A percentile compares a stretch with the other conserved stretches of the same genome.
Evolutionary conservation across 176 grass and related monocot genomes (phyloP).

Genomic region (Tillandsia fasciculata): DNA sequence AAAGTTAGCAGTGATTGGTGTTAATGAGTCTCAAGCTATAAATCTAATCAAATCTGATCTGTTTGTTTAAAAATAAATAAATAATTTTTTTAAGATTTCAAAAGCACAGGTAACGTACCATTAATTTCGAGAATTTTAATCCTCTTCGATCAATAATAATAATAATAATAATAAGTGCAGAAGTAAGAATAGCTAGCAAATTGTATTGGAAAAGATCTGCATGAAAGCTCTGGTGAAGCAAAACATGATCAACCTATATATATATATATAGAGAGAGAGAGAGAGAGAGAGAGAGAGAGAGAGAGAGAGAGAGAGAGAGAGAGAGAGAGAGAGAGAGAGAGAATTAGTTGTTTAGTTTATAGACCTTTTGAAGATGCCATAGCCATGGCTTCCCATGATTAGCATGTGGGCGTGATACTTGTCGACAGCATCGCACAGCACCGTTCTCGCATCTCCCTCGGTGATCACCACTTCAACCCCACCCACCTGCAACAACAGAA

Average conservation of each 20-base stretch:
- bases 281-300: no score
- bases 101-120: no score
- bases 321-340: no score
- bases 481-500: slow-evolving; percentile 11
- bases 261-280: no score
- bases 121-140: no score
- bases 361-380: slow-evolving; percentile 34
- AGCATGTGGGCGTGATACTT: slow-evolving; percentile 34
- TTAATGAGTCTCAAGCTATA: not conserved
- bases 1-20: not conserved
- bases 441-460: slow-evolving; percentile 23
- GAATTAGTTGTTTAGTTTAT: not conserved
- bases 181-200: no score
- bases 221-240: not conserved
- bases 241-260: not conserved
- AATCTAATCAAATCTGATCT: not conserved
- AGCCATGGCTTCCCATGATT: slow-evolving; percentile 42
- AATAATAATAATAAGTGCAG: no score
- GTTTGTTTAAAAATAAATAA: not conserved
- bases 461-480: not conserved
- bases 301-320: no score
- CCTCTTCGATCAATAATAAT: no score
- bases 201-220: no score
- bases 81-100: no score
- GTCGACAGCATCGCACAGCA: slow-evolving; percentile 29